Evolutionary conservation across 495 filamentous ascomycete genomes (phyloP), one percentile per base, ranked within the genome.

Genomic region (Neurospora tetrasperma): DNA sequence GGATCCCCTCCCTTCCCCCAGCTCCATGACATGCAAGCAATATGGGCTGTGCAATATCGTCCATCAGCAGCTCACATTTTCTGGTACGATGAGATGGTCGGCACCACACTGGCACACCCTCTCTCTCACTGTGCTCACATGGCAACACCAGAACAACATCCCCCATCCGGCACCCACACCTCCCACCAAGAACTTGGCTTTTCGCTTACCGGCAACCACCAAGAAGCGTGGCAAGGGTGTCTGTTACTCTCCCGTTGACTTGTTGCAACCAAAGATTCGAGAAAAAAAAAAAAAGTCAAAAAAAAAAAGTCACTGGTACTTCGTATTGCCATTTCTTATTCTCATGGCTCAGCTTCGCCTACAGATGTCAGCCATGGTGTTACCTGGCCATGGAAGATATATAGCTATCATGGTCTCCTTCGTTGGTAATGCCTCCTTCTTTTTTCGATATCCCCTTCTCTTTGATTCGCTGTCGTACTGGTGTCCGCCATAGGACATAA

Each of bases 401-500:
- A 66, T 66, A 66, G 54, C 54, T 38, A 66, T 35, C 1, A 66
- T 35, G 54, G 54, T 2, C 54, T 31, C 54, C 14, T 27, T 66
- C 27, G 0, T 2, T 18, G 27, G 35, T 35, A 66, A 35, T 66
- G 5, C 54, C 18, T 35, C 14, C 54, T 66, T 4, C 6, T 0
- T 35, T 6, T 6, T 35, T 38, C 54, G 27, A 3, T 38, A 66
- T 66, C 54, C 54, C 27, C 35, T 35, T 27, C 16, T 27, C 27
- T 66, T 66, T 27, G 35, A 38, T 70, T 68, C 44, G 18, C 42
- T 72, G 69, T 72, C 62, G 72, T 78, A 71, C 48, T 70, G 66
- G 70, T 42, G 75, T 71, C 75, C 75, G 48, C 48, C 14, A 8
- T 54, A 66, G 46, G 71, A 71, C 62, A 71, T 20, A 69, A 40